phyloP scores from a whole-genome alignment of 1,139 yeast genomes.

The Arxiozyma telluris region DNA sequence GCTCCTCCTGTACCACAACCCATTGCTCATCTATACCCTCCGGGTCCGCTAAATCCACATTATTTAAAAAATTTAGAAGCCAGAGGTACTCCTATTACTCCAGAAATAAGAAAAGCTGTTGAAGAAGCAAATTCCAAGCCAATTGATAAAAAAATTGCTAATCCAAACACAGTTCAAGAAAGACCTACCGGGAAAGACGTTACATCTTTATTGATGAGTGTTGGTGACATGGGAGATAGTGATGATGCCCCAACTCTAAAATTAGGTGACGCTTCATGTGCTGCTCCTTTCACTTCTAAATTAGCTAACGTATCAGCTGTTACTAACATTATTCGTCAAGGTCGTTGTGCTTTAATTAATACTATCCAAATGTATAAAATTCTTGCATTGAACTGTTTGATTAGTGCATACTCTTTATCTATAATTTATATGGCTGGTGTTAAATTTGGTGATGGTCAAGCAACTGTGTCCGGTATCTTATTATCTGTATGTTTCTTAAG shows the following conservation, averaged over 20 bases:
- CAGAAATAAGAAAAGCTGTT: conserved; percentile 55
- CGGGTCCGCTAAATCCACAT: conserved; percentile 86
- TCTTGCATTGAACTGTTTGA: conserved; percentile 90
- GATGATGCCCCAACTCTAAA: conserved; percentile 88
- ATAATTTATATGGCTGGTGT: conserved; percentile 95
- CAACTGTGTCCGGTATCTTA: conserved; percentile 84
- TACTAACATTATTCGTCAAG: conserved; percentile 91
- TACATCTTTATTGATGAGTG: conserved; percentile 66
- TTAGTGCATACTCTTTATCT: conserved; percentile 90
- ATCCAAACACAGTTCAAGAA: conserved; percentile 28
- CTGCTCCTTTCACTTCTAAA: conserved; percentile 97
- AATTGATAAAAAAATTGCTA: conserved; percentile 29
- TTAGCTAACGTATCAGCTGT: conserved; percentile 88
- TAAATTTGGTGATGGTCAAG: conserved; percentile 95
- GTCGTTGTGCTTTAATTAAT: conserved; percentile 95
- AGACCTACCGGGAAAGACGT: conserved; percentile 42
- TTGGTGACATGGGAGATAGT: conserved; percentile 58
- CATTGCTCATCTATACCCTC: conserved; percentile 94
- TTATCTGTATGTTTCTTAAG: conserved; percentile 92
- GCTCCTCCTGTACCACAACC: conserved; percentile 74
- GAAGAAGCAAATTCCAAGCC: conserved; percentile 31
- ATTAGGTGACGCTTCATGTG: conserved; percentile 97
- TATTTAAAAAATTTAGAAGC: conserved; percentile 78
- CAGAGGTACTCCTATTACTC: conserved; percentile 67
- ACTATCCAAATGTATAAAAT: conserved; percentile 99